Base-by-base conservation (phyloP, 768 basidiomycete genomes). In the Mycena albidolilacea region DNA sequence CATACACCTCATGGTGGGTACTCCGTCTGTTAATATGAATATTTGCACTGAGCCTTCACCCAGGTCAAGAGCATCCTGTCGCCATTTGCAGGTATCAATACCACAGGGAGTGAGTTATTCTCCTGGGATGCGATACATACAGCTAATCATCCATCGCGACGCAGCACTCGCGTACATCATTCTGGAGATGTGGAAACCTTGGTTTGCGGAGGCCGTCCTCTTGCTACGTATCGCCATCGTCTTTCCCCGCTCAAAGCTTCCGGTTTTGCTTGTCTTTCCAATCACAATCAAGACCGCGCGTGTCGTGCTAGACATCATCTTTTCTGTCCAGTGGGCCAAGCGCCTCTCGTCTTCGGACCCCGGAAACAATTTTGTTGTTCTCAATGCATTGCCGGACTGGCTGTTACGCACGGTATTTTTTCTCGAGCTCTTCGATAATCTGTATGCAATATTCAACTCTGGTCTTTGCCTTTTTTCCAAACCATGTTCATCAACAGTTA, bases 261-360 rank as follows among this genome's bases (percentile, higher is more conserved):
- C 44, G 64, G 23, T 57, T 43, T 62, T 75, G 43, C 50, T 75
- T 12, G 68, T 67, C 46, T 55, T 71, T 37, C 64, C 64, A n/a
- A 7, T 57, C 52, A 23, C 54, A 21, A 9, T 70, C 10, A 70
- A 75, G 23, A 70, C 64, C n/a, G 66, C 30, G 66, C 61, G 66
- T 19, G 19, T 39, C 21, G 64, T 30, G 14, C 5, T 66, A n/a
- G 57, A 5, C 50, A 57, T 66, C 11, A 30, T 57, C 23, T 66
- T 66, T 52, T 17, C 52, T 23, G 41, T 66, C 14, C 64, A 15
- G 23, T 66, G 50, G 52, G 17, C 7, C 6, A 66, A 44, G 41
- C 30, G 30, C 30, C 39, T 55, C 7, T 14, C 19, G 4, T 6
- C 8, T 30, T 41, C 54, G 12, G 44, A 12, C 23, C 38, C 30